Percentiles rank a stretch among this genome's conserved stretches.
These are phyloP conservation scores for Phytopythium ostracodes DNA, from an alignment of 352 stramenopile genomes.

Conservation along the genomic window DNA sequence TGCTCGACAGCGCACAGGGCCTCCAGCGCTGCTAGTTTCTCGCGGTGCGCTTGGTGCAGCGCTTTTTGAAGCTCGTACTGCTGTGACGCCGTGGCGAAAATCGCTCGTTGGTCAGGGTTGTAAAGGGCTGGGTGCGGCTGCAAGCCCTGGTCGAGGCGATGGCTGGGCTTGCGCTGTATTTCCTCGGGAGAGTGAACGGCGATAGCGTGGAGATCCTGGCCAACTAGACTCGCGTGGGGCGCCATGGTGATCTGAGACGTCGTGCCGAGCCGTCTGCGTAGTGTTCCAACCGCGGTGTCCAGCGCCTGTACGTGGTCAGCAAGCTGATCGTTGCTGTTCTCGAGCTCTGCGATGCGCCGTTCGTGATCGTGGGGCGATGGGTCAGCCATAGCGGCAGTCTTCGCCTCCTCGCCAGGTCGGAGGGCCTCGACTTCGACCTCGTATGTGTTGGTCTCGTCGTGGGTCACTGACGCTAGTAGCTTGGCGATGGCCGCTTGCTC, in stretches of 20 bases:
- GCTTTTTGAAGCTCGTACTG: too few relatives aligned
- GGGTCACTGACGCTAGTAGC: background rate
- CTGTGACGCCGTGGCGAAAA: too few relatives aligned
- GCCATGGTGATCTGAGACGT: background rate
- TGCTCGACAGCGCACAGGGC: background rate
- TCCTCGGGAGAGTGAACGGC: too few relatives aligned
- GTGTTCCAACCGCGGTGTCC: background rate
- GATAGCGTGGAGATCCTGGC: background rate
- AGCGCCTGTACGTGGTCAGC: background rate
- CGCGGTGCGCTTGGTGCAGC: background rate
- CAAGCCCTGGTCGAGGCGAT: too few relatives aligned
- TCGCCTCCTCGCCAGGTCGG: background rate
- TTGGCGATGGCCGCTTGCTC: background rate
- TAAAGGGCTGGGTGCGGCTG: too few relatives aligned
- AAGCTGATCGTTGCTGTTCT: background rate
- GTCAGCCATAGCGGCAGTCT: background rate
- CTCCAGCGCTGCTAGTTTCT: background rate
- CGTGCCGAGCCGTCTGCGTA: background rate
- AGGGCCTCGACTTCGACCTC: background rate
- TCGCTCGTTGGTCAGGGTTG: background rate
- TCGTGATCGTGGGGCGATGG: background rate
- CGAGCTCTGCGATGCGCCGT: background rate
- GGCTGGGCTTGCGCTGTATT: too few relatives aligned
- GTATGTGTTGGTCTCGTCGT: background rate
- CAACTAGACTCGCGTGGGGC: too few relatives aligned